phyloP scores from a whole-genome alignment of 2,329 filamentous ascomycete species.

The Boeremia exigua region DNA sequence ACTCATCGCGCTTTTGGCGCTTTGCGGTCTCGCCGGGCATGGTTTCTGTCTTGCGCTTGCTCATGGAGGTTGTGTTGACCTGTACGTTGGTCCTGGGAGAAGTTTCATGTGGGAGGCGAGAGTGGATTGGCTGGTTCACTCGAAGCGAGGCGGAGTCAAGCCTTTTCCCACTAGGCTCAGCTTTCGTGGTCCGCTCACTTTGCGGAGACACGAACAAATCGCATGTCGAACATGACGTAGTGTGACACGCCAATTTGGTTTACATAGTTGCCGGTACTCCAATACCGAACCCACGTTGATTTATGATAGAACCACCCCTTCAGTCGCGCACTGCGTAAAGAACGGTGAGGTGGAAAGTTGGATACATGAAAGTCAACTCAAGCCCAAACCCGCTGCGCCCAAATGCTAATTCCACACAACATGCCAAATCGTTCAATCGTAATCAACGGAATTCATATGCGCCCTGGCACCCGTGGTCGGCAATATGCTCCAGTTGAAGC shows the following conservation, averaged over 20 bases:
- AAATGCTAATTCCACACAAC: constrained; percentile 38
- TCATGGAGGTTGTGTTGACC: constrained; percentile 15
- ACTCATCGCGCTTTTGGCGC: constrained; percentile 56
- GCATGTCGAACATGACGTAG: constrained; percentile 7
- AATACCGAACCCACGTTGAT: not conserved
- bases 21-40: constrained; percentile 48
- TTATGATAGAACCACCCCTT: constrained; percentile 25
- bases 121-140: constrained; percentile 26
- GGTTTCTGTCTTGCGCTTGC: constrained; percentile 18
- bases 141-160: constrained; percentile 34
- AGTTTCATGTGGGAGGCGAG: constrained; percentile 19
- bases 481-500: constrained; percentile 86
- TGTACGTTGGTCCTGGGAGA: constrained; percentile 13
- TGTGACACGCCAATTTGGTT: not conserved
- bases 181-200: not conserved
- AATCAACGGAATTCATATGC: constrained; percentile 86
- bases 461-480: constrained; percentile 81
- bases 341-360: constrained; percentile 30
- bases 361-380: constrained; percentile 36
- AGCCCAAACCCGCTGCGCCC: constrained; percentile 30
- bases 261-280: not conserved
- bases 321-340: constrained; percentile 38
- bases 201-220: constrained; percentile 5
- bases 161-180: constrained; percentile 37
- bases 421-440: constrained; percentile 36